Base-by-base conservation (phyloP, 2,329 filamentous ascomycete genomes). In the Trichoderma sp. region DNA sequence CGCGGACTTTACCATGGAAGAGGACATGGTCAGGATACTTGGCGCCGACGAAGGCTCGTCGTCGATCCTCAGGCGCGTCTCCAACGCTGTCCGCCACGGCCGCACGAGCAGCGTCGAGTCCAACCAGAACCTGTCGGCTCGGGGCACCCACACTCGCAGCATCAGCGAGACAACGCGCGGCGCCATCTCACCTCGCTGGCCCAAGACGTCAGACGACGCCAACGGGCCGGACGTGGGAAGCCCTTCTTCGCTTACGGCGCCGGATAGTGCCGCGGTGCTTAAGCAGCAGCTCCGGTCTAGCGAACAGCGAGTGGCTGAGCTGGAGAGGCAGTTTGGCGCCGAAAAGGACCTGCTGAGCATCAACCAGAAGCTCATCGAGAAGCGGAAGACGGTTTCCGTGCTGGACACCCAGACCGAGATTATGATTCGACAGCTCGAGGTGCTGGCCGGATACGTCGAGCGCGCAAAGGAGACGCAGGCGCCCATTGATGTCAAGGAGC, bases 391-490 rank as follows among this genome's bases (percentile, higher is more conserved):
- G 0, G 95, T 99, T 75, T 94, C 94, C 7, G 91, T 96, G 19
- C 82, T 98, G 59, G 94, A 98, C 75, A 94, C 93, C 0, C 92
- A 97, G 77, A 92, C 93, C 58, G 94, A 98, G 78, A 93, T 98
- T 76, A 94, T 97, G 78, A 91, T 98, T 72, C 90, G 91, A 47
- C 93, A 98, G 76, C 82, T 98, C 19, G 92, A 96, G 73, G 90
- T 94, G 44, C 85, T 97, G 72, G 93, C 92, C 4, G 92, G 93
- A 52, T 94, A 95, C 74, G 88, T 97, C 21, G 90, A 94, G 74
- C 87, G 87, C 60, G 93, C 92, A 63, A 97, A 97, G 78, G 89
- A 92, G 68, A 90, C 86, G 54, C 91, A 90, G 73, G 87, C 90
- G 62, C 88, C 92, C 6, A 82, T 98, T 66, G 92, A 98, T 72